Evolutionary conservation across 2,329 filamentous ascomycete species (phyloP), one percentile per base, ranked within the genome.

Genomic region (Aphanoascus verrucosus): DNA sequence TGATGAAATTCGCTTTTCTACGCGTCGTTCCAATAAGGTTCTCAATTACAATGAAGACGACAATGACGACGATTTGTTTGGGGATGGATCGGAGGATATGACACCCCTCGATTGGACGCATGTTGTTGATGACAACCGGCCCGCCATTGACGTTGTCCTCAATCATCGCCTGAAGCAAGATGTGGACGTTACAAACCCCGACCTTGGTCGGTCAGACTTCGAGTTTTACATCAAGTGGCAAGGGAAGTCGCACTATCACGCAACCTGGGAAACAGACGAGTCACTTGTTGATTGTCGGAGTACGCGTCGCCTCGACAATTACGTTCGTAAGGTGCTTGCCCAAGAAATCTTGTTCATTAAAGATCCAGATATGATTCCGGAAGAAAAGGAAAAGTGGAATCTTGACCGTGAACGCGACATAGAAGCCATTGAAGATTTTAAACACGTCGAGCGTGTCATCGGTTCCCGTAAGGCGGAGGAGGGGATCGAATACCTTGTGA

Each of bases 151-250:
- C 66, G 83, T 87, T 59, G 85, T 98, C 50, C 80, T 98, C 52
- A 87, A 94, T 59, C 90, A 97, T 68, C 83, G 86, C 47, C 74
- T 87, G 37, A 86, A 83, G 66, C 84, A 88, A 34, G 87, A 78
- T 14, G 71, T 79, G 45, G 80, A 74, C 57, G 58, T 66, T 49
- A 62, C 65, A 44, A 60, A 61, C 19, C 54, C 54, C 19, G 58
- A 65, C 17, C 56, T 70, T 42, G 63, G 61, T 49, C 67, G 68
- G 45, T 81, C 89, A 51, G 87, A 96, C 65, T 96, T 93, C 62
- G 88, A 97, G 64, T 98, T 82, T 62, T 76, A 81, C 60, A 89
- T 98, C 70, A 98, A 98, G 73, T 98, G 94, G 93, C 88, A 96
- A 69, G 88, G 85, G 60, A 88, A 89, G 69, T 94, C 93, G 9